A percentile compares a stretch with the other conserved stretches of the same genome.
Conservation (phyloP, 768 basidiomycete genomes). For the Podaxis carcinomalis region DNA sequence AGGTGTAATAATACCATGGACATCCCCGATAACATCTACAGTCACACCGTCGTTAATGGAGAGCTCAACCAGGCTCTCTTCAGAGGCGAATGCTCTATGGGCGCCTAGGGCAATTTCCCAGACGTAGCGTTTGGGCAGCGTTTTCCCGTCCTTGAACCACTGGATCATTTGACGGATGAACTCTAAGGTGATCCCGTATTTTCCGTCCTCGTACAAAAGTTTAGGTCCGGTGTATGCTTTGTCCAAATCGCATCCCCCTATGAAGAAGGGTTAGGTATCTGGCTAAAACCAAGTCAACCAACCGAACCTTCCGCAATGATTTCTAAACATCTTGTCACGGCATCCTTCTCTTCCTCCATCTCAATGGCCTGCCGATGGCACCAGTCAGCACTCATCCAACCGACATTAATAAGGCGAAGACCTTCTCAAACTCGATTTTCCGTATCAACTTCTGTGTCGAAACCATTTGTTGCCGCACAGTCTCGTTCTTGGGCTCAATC, state of each 20-base stretch:
- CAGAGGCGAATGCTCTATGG: slow-evolving; percentile 66
- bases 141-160: slow-evolving; percentile 93
- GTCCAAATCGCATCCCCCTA: slow-evolving; percentile 81
- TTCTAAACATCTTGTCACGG: slow-evolving; percentile 69
- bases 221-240: slow-evolving; percentile 70
- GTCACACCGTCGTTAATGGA: slow-evolving; percentile 72
- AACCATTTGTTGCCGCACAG: slow-evolving; percentile 74
- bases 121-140: slow-evolving; percentile 82
- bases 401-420: slow-evolving; percentile 19
- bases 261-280: not conserved
- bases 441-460: slow-evolving; percentile 90
- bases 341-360: slow-evolving; percentile 80
- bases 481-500: slow-evolving; percentile 83
- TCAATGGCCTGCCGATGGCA: slow-evolving; percentile 70
- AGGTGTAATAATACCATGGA: slow-evolving; percentile 65
- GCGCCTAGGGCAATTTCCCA: slow-evolving; percentile 96
- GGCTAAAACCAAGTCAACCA: not conserved
- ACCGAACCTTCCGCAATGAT: slow-evolving; percentile 73
- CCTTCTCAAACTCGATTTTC: slow-evolving; percentile 91
- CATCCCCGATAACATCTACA: slow-evolving; percentile 94
- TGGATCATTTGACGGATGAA: slow-evolving; percentile 86
- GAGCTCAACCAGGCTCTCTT: slow-evolving; percentile 79
- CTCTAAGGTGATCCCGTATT: slow-evolving; percentile 67
- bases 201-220: slow-evolving; percentile 56
- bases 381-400: not conserved